These are phyloP conservation scores for Eucalyptus pauciflora DNA, from an alignment of 345 rosid species.

Conservation along the genomic window DNA sequence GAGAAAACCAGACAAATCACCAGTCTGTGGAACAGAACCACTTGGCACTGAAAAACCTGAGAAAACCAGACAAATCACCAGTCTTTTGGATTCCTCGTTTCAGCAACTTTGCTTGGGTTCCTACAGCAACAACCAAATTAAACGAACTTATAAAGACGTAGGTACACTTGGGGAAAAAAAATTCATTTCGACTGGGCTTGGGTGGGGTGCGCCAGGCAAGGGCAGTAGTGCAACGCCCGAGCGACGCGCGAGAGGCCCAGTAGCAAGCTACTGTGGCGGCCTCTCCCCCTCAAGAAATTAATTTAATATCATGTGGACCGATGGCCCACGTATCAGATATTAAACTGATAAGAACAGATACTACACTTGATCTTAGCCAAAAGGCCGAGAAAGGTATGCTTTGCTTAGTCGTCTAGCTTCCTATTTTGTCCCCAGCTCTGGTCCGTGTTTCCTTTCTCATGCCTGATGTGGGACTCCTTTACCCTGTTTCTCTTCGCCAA, in stretches of 20 bases:
- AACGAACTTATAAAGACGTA: accelerated
- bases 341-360: constrained; percentile 54
- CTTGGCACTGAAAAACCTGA: no score
- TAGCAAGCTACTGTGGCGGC: not conserved
- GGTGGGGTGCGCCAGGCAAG: constrained; percentile 3
- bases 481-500: not conserved
- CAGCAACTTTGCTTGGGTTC: no score
- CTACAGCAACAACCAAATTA: no score
- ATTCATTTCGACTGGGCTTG: not conserved
- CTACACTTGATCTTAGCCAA: constrained; percentile 58
- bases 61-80: no score
- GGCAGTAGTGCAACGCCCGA: not conserved
- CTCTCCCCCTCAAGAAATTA: constrained; percentile 4
- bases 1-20: no score
- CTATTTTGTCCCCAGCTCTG: not conserved
- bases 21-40: no score
- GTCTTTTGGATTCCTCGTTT: no score
- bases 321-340: constrained; percentile 33
- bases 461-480: not conserved
- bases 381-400: constrained; percentile 54
- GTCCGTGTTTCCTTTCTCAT: not conserved
- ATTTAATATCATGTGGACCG: constrained; percentile 27
- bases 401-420: accelerated
- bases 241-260: not conserved
- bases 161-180: not conserved